A percentile compares a stretch with the other conserved stretches of the same genome.
Evolutionary conservation across 805 yeast species (phyloP).

Genomic region (Wickerhamomyces sydowiorum): DNA sequence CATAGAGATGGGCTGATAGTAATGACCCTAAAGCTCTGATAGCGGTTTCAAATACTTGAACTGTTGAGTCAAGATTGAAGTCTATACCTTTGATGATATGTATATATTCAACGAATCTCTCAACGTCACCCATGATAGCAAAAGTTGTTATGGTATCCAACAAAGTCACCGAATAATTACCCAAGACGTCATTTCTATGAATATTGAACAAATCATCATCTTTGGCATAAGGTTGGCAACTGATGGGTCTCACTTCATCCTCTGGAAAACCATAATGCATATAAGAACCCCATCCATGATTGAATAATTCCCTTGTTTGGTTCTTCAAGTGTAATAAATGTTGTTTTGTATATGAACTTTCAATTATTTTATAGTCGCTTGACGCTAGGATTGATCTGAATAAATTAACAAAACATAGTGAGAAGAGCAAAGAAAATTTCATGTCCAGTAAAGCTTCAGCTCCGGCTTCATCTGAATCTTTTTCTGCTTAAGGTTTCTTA

Average conservation of each 20-base stretch:
- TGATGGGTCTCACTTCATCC: conserved; percentile 74
- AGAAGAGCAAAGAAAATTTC: background rate
- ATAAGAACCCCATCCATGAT: conserved; percentile 73
- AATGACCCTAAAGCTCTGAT: conserved; percentile 82
- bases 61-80: conserved; percentile 61
- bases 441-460: background rate
- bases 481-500: too few species aligned
- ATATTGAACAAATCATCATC: conserved; percentile 51
- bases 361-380: background rate
- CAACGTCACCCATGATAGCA: conserved; percentile 62
- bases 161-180: conserved; percentile 74
- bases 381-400: background rate
- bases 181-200: conserved; percentile 75
- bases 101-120: conserved; percentile 43
- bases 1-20: conserved; percentile 71
- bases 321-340: conserved; percentile 28
- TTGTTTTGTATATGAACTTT: conserved; percentile 15
- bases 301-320: conserved; percentile 53
- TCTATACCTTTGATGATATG: conserved; percentile 30
- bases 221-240: conserved; percentile 65
- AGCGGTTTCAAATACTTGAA: conserved; percentile 85
- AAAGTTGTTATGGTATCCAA: conserved; percentile 78
- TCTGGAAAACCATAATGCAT: conserved; percentile 66
- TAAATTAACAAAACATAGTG: background rate
- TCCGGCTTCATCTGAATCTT: background rate